phyloP scores from a whole-genome alignment of 140 eudicot species.

The Senecio squalidus region DNA sequence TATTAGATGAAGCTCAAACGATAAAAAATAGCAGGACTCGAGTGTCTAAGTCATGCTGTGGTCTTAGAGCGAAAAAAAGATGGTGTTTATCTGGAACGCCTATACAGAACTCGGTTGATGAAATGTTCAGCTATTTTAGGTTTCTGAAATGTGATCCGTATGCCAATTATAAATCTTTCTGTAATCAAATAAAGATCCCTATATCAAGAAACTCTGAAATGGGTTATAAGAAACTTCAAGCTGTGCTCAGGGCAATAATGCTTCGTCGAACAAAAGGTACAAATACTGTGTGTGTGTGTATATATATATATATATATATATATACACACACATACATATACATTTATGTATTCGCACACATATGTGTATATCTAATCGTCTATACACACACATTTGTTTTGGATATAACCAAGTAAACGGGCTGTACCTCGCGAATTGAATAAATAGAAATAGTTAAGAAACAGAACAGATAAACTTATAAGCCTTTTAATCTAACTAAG shows the following conservation, averaged over 20 bases:
- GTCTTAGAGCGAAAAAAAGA: constrained; percentile 78
- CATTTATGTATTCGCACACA: background rate
- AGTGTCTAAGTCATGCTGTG: constrained; percentile 80
- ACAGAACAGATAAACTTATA: too few relatives aligned
- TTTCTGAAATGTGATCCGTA: constrained; percentile 81
- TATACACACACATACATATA: background rate
- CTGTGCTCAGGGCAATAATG: constrained; percentile 67
- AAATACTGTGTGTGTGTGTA: background rate
- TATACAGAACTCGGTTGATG: constrained; percentile 89
- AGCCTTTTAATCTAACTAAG: too few relatives aligned
- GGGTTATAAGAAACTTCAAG: constrained; percentile 84
- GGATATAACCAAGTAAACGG: too few relatives aligned
- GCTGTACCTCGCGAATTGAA: too few relatives aligned
- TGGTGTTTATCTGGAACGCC: constrained; percentile 99
- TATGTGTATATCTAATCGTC: background rate
- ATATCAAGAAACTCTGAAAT: constrained; percentile 56
- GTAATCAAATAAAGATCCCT: constrained; percentile 45
- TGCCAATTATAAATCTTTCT: constrained; percentile 51
- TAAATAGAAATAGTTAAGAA: too few relatives aligned
- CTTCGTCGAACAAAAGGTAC: constrained; percentile 98
- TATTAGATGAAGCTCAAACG: constrained; percentile 93
- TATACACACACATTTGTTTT: background rate
- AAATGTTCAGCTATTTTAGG: constrained; percentile 84
- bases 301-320: background rate
- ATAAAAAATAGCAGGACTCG: constrained; percentile 81